Conservation (phyloP, 2,329 filamentous ascomycete species). For the Teratosphaeria epicoccoides region DNA sequence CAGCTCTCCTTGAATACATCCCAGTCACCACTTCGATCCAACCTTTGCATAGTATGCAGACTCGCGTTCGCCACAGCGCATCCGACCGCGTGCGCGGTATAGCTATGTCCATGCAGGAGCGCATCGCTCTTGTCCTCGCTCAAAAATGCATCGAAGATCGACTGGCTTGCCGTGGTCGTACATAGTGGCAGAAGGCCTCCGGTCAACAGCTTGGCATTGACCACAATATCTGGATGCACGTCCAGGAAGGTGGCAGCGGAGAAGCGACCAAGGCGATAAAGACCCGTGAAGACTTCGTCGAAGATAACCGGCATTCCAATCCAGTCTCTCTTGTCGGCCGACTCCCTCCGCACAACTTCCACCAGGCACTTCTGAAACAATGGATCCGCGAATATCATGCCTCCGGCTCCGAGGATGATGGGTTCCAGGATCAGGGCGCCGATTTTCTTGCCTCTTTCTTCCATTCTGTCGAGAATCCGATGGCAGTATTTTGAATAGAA, state of each 20-base stretch:
- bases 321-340: conserved; percentile 42
- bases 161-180: conserved; percentile 62
- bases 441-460: conserved; percentile 51
- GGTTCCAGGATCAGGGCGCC: conserved; percentile 74
- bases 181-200: conserved; percentile 70
- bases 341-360: conserved; percentile 46
- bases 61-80: conserved; percentile 67
- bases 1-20: conserved; percentile 43
- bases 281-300: conserved; percentile 79
- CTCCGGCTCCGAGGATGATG: conserved; percentile 68
- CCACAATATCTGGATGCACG: conserved; percentile 60
- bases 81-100: conserved; percentile 73
- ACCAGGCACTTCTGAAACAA: conserved; percentile 67
- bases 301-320: conserved; percentile 67
- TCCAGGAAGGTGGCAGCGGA: conserved; percentile 60
- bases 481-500: conserved; percentile 26
- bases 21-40: conserved; percentile 51
- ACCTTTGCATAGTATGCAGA: conserved; percentile 46
- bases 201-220: conserved; percentile 75
- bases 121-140: conserved; percentile 67
- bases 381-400: conserved; percentile 76
- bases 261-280: conserved; percentile 69
- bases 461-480: conserved; percentile 38
- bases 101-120: conserved; percentile 73
- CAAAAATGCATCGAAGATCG: conserved; percentile 61